Percentiles rank a stretch among this genome's conserved stretches.
Conservation (phyloP, 1,139 yeast genomes). For the Yarrowia galli region DNA sequence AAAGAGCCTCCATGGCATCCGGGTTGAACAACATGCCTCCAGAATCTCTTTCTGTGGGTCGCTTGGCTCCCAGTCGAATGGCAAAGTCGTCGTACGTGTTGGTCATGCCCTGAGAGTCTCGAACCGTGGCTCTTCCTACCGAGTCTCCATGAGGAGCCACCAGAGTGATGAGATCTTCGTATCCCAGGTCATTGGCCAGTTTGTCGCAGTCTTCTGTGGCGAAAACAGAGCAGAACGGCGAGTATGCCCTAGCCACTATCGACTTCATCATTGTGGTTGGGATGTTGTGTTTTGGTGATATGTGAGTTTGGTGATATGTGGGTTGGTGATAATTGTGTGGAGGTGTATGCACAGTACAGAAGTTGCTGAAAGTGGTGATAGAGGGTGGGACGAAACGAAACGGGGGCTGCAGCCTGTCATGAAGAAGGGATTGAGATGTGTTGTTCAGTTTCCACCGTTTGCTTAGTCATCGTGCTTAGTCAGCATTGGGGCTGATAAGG, state of each 20-base stretch:
- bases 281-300: neutral
- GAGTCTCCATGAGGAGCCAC: conserved; percentile 55
- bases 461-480: too few relatives aligned
- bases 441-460: too few relatives aligned
- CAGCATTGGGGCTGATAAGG: too few relatives aligned
- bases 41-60: conserved; percentile 26
- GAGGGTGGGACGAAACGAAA: too few relatives aligned
- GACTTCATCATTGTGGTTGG: conserved; percentile 23
- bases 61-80: conserved; percentile 45
- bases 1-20: conserved; percentile 43
- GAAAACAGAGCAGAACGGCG: conserved; percentile 33
- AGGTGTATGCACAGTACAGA: neutral
- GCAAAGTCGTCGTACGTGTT: conserved; percentile 49
- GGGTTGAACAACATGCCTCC: conserved; percentile 42
- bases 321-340: neutral
- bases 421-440: too few relatives aligned
- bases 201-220: conserved; percentile 62
- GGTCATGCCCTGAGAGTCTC: conserved; percentile 52
- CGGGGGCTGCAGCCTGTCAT: too few relatives aligned
- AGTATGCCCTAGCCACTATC: conserved; percentile 37
- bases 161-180: conserved; percentile 53
- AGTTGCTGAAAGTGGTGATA: too few relatives aligned
- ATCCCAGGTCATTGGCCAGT: conserved; percentile 54
- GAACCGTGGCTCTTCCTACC: conserved; percentile 53
- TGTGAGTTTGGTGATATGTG: neutral